Conservation (phyloP, 257 asterid genomes). For the Orobanche coerulescens region DNA sequence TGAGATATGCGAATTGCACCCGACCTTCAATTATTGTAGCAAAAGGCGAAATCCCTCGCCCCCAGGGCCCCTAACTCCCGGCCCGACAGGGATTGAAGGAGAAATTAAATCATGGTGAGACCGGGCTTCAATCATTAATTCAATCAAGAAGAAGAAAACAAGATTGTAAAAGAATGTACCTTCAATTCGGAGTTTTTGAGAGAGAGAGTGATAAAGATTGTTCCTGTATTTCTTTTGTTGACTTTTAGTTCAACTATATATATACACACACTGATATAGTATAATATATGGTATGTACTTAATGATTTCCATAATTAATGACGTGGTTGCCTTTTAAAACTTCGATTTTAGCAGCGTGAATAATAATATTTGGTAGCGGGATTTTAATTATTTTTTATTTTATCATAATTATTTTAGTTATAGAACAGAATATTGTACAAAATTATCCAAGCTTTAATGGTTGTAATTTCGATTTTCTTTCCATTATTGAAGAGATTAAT, state of each 20-base stretch:
- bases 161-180: not conserved
- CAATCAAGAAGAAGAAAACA: not conserved
- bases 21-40: too few relatives aligned
- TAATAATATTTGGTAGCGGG: not conserved
- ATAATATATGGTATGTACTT: not conserved
- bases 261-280: too few relatives aligned
- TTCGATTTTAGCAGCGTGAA: not conserved
- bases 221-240: not conserved
- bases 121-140: too few relatives aligned
- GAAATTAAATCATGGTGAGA: too few relatives aligned
- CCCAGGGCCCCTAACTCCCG: too few relatives aligned
- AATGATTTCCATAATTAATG: conserved; percentile 8
- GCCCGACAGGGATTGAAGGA: too few relatives aligned
- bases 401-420: not conserved
- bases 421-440: not conserved
- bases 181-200: not conserved
- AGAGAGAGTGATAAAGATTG: not conserved
- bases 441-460: not conserved
- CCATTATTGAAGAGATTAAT: not conserved
- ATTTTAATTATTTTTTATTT: not conserved
- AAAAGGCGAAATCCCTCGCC: too few relatives aligned
- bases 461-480: not conserved
- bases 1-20: too few relatives aligned
- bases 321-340: not conserved
- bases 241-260: not conserved